Base-by-base conservation (phyloP, 495 filamentous ascomycete species). In the Cladorrhinum samala region DNA sequence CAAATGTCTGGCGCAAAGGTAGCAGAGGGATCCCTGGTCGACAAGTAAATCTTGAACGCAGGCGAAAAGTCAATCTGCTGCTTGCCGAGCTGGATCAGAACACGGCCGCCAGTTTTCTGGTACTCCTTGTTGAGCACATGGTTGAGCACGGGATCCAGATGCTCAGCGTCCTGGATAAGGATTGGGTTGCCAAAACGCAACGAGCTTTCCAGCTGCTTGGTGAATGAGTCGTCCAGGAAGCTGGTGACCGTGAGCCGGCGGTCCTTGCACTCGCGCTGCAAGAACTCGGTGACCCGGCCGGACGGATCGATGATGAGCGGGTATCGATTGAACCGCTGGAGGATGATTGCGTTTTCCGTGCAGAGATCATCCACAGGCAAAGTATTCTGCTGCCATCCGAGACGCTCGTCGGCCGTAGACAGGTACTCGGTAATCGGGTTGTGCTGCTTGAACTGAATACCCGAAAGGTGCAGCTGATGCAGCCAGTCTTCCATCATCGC, bases 121-220 rank as follows among this genome's bases (percentile, higher is more conserved):
- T 99, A 97, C 63, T 99, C 93, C 68, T 97, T 97, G 73, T 99
- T 99, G 68, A 99, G 83, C 43, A 99, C 91, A 63, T 99, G 94
- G 66, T 96, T 99, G 62, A 99, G 84, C 48, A 99, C 87, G 5
- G 93, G 93, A 64, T 99, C 93, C 49, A 99, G 71, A 64, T 97
- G 88, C 70, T 99, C 93, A 3, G 93, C 93, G 69, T 99, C 93
- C 67, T 99, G 93, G 58, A 99, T 96, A 46, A 99, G 82, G 57
- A 99, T 97, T 3, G 93, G 92, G 60, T 97, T 97, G 57, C 93
- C 93, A 72, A 99, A 99, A 67, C 93, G 87, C 47, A 99, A 79
- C 17, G 91, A 91, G 63, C 91, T 96, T 65, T 97, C 93, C 11
- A 99, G 74, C 65, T 96, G 93, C 66, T 99, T 97, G 59, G 91